Base-by-base conservation (phyloP, 257 asterid species). In the Ehretia macrophylla region DNA sequence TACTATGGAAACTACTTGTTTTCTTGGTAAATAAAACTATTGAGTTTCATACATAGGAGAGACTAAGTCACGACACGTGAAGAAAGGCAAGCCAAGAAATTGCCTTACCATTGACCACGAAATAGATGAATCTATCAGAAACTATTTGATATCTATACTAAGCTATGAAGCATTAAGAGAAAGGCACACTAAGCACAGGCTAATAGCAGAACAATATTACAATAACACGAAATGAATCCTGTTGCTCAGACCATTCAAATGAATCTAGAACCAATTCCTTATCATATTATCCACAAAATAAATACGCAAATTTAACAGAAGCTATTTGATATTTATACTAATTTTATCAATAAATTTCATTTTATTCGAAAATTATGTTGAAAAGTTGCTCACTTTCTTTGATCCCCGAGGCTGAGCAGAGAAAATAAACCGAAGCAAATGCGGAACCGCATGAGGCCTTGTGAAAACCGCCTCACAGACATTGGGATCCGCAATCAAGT, bases 401-500 rank as follows among this genome's bases (percentile, higher is more conserved):
- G 85, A 75, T 64, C 81, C 68, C 63, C 76, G 70, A 46, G 97
- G 96, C 62, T 92, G 96, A 62, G 97, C 95, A 49, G 95, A 83
- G 84, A 86, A 93, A 58, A 93, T 93, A 71, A 93, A 93, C 80
- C 95, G 77, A 75, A 93, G 79, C 72, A 93, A 72, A 72, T 76
- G 66, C 0, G 97, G 96, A 64, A 93, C 91, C 16, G 94, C 97
- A 56, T 64, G 81, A 69, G 99, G 99, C 77, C 99, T 71, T 14
- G 86, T 91, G 0, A 93, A 59, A 66, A 93, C 97, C 19, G 60
- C 76, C 77, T 74, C 83, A 61, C 87, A 79, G 64, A 85, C 97
- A 58, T 76, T 89, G 3, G 89, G 84, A 73, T 93, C 99, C 14
- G 96, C 87, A 19, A 93, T 83, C 57, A 93, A 72, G 68, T 81